Evolutionary conservation across 2,329 filamentous ascomycete species (phyloP), one percentile per base, ranked within the genome.

Genomic region (Fusarium sp.): DNA sequence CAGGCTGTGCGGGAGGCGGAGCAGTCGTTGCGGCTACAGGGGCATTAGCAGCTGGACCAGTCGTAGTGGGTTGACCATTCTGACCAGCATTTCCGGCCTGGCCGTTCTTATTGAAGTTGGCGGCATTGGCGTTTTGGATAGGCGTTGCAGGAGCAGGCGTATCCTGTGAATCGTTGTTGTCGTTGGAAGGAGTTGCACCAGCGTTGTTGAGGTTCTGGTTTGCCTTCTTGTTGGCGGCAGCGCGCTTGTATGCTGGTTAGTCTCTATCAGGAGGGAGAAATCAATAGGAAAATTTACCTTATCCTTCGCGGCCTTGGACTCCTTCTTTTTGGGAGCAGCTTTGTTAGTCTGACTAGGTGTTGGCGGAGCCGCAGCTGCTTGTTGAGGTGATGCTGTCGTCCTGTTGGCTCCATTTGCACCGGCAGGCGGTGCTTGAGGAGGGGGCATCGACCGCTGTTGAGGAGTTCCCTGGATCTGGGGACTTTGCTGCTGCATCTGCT

Each of bases 281-380:
- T n/a, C n/a, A n/a, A 39, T 19, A 20, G 32, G 40, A 39, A 28
- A 26, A 73, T 82, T 81, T 85, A 92, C 90, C 88, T 93, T 92
- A 57, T 80, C 83, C 78, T 90, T 91, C 7, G 86, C 82, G 62
- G 82, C 85, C 78, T 90, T 90, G 7, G 80, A 81, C 30, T 89
- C 88, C 82, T 93, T 92, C 85, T 95, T 95, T 78, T 93, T 94
- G 2, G 91, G 90, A 32, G 87, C 89, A 6, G 90, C 79, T 82
- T 95, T 95, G 74, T 89, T 90, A 3, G 83, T 77, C 75, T 93
- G 91, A 50, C 88, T 89, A 2, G 92, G 92, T 6, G 92, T 96
- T 2, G 92, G 92, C 1, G 92, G 92, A 34, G 90, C 90, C 8
- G 88, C 85, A 60, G 85, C 87, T 64, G 85, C 85, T 69, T 87